Evolutionary conservation across 140 eudicot genomes (phyloP), one percentile per base, ranked within the genome.

Genomic region (Eryngium alpinum): DNA sequence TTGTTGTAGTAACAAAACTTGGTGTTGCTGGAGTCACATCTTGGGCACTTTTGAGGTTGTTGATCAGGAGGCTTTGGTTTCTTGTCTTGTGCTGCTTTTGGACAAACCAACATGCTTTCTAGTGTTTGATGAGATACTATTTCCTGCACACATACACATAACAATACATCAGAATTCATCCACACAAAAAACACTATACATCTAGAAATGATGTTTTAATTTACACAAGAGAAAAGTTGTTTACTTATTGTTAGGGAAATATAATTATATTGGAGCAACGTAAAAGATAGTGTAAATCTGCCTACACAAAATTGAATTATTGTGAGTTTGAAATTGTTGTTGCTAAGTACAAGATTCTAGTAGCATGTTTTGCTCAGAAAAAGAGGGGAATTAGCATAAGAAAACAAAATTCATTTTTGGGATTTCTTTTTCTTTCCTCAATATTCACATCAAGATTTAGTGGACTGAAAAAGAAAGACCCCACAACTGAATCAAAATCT

Each of bases 1-100:
- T 93, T 93, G 92, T 93, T 93, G 93, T 93, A 93, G 92, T 93
- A 93, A 27, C 98, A 93, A 78, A 93, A 93, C 57, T 93, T 93
- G 22, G 98, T 93, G 93, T 91, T 91, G 88, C 88, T 75, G 46
- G 98, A 93, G 78, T 93, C 98, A 81, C 98, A 93, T 87, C 98
- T 86, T 5, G 98, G 98, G 85, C 98, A 93, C 83, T 91, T 93
- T 56, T 83, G 69, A 7, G 97, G 90, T 73, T 91, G 85, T 70
- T 88, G 89, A 32, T 90, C 88, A 77, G 91, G 89, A 27, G 94
- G 90, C 84, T 87, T 93, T 80, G 93, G 87, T 73, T 90, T 93
- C 90, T 91, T 93, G 33, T 91, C 90, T 84, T 83, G 87, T 28
- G 84, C 82, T 49, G 91, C 77, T 78, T 87, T 87, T 25, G 90